phyloP scores from a whole-genome alignment of 345 rosid species.

The Bruguiera gymnorhiza region DNA sequence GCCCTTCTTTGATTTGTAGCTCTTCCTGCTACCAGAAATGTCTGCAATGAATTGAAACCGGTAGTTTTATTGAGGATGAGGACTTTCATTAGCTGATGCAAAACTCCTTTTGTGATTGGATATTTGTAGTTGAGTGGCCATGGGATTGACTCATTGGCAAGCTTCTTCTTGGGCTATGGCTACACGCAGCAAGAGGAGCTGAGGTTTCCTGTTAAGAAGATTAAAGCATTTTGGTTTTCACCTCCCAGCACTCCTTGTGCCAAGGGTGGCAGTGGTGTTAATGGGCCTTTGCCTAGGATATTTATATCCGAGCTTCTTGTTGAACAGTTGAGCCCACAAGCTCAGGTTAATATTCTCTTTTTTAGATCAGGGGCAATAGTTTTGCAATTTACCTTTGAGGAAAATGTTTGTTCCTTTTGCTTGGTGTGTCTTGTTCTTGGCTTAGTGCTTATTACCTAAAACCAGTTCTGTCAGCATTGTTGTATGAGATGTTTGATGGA shows the following conservation, averaged over 20 bases:
- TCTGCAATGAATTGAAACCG: too few relatives aligned
- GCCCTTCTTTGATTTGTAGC: too few relatives aligned
- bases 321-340: constrained; percentile 62
- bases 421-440: neutral
- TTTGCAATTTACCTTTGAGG: neutral
- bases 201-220: constrained; percentile 84
- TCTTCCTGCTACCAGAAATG: too few relatives aligned
- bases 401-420: neutral
- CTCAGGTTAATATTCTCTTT: constrained; percentile 48
- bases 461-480: neutral
- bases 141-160: constrained; percentile 79
- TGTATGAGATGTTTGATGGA: too few relatives aligned
- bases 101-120: neutral
- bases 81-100: constrained; percentile 3
- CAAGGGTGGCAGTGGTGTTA: constrained; percentile 48
- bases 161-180: constrained; percentile 76
- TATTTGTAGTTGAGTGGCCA: constrained; percentile 58
- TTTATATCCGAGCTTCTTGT: constrained; percentile 95
- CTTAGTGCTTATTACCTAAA: neutral
- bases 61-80: neutral
- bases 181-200: constrained; percentile 70
- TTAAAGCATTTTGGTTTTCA: constrained; percentile 90
- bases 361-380: neutral
- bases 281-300: constrained; percentile 81
- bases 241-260: constrained; percentile 50